Percentiles rank a stretch among this genome's conserved stretches.
phyloP scores from a whole-genome alignment of 768 basidiomycete genomes.

The Podaxis sp. region DNA sequence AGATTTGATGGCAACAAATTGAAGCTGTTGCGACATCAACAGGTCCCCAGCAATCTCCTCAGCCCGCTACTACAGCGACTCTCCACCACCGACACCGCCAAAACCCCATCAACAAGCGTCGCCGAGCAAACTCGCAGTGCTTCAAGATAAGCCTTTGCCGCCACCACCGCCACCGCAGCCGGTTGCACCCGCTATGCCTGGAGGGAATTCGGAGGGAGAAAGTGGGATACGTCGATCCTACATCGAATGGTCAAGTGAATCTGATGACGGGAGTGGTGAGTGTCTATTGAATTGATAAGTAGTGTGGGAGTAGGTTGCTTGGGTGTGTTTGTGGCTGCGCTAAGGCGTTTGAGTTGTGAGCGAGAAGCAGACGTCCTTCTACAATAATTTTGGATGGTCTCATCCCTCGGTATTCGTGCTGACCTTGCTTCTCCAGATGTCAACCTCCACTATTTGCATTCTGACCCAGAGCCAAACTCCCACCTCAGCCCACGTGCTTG shows the following conservation, averaged over 20 bases:
- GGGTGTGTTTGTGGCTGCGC: conserved; percentile 1
- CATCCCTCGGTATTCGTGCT: background rate
- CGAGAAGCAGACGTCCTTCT: background rate
- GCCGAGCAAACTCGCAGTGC: background rate
- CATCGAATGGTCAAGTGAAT: conserved; percentile 8
- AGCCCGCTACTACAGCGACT: background rate
- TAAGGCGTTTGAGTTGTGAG: background rate
- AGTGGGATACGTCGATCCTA: background rate
- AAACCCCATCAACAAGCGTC: background rate
- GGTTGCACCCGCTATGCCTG: background rate
- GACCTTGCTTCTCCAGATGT: conserved; percentile 1
- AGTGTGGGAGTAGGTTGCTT: background rate
- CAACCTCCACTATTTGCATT: conserved; percentile 2
- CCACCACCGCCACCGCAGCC: background rate
- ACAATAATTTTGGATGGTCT: background rate
- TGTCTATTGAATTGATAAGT: background rate
- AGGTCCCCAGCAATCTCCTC: background rate
- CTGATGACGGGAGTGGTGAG: conserved; percentile 3
- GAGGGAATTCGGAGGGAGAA: background rate
- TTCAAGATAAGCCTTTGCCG: background rate
- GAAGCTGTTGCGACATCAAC: background rate
- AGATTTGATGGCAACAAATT: conserved; percentile 10
- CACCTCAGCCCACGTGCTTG: conserved; percentile 8
- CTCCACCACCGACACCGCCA: conserved; percentile 4
- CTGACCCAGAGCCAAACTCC: conserved; percentile 6